phyloP scores from a whole-genome alignment of 352 stramenopile genomes.

The Phytophthora niederhauseri region DNA sequence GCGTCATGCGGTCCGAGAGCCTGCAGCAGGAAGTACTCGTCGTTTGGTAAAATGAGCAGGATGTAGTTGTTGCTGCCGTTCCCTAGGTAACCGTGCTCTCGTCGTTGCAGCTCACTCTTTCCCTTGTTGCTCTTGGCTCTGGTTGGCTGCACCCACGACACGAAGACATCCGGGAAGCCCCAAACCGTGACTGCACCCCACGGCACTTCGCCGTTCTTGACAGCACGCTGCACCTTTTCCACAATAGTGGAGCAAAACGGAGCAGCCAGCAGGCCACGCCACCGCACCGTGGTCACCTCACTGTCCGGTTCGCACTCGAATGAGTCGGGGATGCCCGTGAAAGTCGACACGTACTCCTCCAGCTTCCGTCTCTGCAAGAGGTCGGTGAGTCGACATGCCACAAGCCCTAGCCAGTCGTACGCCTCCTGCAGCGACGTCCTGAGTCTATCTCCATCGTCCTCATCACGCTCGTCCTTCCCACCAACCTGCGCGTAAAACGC shows the following conservation, averaged over 20 bases:
- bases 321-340: constrained; percentile 47
- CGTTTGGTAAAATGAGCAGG: constrained; percentile 66
- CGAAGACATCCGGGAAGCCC: constrained; percentile 76
- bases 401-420: constrained; percentile 82
- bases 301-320: constrained; percentile 43
- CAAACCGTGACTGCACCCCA: constrained; percentile 82
- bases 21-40: constrained; percentile 80
- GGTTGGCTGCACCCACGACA: constrained; percentile 65
- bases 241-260: constrained; percentile 62
- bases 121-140: constrained; percentile 34
- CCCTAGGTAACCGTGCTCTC: constrained; percentile 77
- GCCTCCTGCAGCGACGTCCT: constrained; percentile 50
- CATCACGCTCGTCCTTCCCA: constrained; percentile 2
- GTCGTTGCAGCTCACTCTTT: constrained; percentile 28
- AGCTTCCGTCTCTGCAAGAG: constrained; percentile 55
- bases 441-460: constrained; percentile 32
- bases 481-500: constrained; percentile 40
- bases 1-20: constrained; percentile 70
- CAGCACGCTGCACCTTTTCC: constrained; percentile 51
- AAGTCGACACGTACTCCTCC: constrained; percentile 85
- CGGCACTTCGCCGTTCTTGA: constrained; percentile 54
- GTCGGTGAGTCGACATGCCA: constrained; percentile 63
- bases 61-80: constrained; percentile 85
- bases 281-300: constrained; percentile 63
- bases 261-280: constrained; percentile 71